Conservation (phyloP, 2,329 filamentous ascomycete genomes). For the Botryosphaeria agaves region DNA sequence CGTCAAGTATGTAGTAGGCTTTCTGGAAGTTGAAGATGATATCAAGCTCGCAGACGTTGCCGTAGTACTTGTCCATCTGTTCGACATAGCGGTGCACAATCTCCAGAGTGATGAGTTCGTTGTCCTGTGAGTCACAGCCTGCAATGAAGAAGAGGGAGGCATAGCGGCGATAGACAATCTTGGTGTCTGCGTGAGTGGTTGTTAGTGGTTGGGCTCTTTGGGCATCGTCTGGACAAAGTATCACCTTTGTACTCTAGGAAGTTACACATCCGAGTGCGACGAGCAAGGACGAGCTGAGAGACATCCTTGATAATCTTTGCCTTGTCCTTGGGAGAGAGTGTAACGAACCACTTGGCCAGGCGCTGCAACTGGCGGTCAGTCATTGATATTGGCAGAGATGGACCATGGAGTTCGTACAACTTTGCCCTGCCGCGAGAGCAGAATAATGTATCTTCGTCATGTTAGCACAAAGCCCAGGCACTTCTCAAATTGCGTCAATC, state of each 20-base stretch:
- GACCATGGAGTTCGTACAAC: conserved; percentile 49
- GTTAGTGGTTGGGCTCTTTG: conserved; percentile 8
- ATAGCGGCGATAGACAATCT: conserved; percentile 97
- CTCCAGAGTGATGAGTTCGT: conserved; percentile 94
- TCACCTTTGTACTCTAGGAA: conserved; percentile 98
- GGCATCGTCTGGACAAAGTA: too few relatives aligned
- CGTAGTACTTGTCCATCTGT: conserved; percentile 99
- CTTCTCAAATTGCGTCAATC: too few relatives aligned
- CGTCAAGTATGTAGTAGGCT: conserved; percentile 97
- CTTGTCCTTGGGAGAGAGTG: conserved; percentile 92
- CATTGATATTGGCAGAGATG: conserved; percentile 15
- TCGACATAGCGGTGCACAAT: conserved; percentile 99
- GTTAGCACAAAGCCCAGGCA: too few relatives aligned
- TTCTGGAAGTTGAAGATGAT: conserved; percentile 99
- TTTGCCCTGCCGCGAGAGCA: conserved; percentile 97
- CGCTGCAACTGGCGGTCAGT: conserved; percentile 41
- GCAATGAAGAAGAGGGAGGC: conserved; percentile 99
- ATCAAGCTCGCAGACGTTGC: conserved; percentile 97
- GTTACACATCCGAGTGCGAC: conserved; percentile 98
- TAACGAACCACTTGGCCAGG: conserved; percentile 98
- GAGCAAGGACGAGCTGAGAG: conserved; percentile 86
- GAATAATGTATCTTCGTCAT: conserved; percentile 68
- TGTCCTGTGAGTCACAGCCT: conserved; percentile 90
- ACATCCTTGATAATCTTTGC: conserved; percentile 99
- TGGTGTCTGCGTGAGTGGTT: conserved; percentile 50